A percentile compares a stretch with the other conserved stretches of the same genome.
Conservation (phyloP, 371 early-diverging fungal genomes). For the Zancudomyces culisetae region DNA sequence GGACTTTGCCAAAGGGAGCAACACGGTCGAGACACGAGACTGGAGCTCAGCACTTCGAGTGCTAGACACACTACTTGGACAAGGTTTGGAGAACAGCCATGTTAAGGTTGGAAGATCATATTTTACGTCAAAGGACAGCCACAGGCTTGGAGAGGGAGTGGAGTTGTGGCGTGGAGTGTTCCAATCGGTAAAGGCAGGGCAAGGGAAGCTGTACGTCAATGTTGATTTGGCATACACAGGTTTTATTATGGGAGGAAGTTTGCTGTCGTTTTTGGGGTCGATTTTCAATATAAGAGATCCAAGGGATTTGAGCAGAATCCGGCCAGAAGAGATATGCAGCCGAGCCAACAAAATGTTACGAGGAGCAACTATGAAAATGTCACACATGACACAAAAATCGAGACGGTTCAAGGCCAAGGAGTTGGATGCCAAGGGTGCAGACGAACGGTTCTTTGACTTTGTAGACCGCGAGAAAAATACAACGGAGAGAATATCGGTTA, state of each 20-base stretch:
- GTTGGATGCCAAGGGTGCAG: neutral
- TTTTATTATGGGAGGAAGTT: slow-evolving; percentile 52
- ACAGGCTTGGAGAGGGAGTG: slow-evolving; percentile 41
- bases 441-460: neutral
- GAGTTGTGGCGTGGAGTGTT: slow-evolving; percentile 85
- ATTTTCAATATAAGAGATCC: slow-evolving; percentile 34
- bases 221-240: slow-evolving; percentile 70
- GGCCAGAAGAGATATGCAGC: slow-evolving; percentile 33
- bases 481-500: slow-evolving; percentile 34
- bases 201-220: slow-evolving; percentile 52
- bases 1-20: slow-evolving; percentile 26
- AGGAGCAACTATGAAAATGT: slow-evolving; percentile 43
- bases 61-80: slow-evolving; percentile 33
- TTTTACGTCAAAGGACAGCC: slow-evolving; percentile 44
- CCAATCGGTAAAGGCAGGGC: slow-evolving; percentile 56
- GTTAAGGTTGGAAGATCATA: slow-evolving; percentile 54
- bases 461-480: neutral
- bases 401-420: neutral
- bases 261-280: slow-evolving; percentile 35
- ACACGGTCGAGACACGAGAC: slow-evolving; percentile 12
- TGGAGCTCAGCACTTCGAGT: slow-evolving; percentile 46
- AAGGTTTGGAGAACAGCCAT: neutral
- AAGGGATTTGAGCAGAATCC: slow-evolving; percentile 39
- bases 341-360: slow-evolving; percentile 47
- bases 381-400: slow-evolving; percentile 36